Conservation (phyloP, 2,329 filamentous ascomycete genomes). For the Passalora sequoiae region DNA sequence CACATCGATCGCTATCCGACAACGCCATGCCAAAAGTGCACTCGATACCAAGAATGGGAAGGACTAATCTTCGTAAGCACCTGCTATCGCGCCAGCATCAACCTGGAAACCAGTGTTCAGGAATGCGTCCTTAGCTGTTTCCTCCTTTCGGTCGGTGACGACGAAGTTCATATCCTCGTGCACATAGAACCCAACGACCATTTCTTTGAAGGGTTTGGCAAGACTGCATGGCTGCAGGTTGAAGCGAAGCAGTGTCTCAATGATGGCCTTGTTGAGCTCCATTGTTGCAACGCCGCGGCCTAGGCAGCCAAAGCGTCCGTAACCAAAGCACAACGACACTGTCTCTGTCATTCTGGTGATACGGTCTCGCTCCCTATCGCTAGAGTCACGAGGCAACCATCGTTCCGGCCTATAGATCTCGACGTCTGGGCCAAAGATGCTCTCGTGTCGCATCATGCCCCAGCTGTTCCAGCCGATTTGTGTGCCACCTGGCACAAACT, state of each 20-base stretch:
- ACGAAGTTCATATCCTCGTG: slow-evolving; percentile 38
- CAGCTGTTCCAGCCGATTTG: slow-evolving; percentile 38
- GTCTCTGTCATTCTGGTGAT: slow-evolving; percentile 35
- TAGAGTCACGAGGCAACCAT: slow-evolving; percentile 31
- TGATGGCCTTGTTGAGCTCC: slow-evolving; percentile 38
- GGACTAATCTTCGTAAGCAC: slow-evolving; percentile 16
- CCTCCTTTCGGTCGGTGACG: slow-evolving; percentile 28
- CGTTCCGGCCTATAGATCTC: slow-evolving; percentile 38
- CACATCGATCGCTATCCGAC: too few relatives aligned
- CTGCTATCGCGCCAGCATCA: slow-evolving; percentile 20
- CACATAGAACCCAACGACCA: slow-evolving; percentile 36
- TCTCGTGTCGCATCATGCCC: slow-evolving; percentile 35
- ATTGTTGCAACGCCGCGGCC: slow-evolving; percentile 36
- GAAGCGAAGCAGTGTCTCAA: slow-evolving; percentile 36
- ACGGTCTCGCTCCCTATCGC: slow-evolving; percentile 27
- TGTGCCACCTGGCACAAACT: slow-evolving; percentile 35
- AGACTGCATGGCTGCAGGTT: slow-evolving; percentile 36
- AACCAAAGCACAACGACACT: slow-evolving; percentile 34
- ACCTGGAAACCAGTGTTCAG: slow-evolving; percentile 1
- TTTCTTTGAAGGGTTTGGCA: slow-evolving; percentile 35
- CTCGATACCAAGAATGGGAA: too few relatives aligned
- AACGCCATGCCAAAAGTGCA: too few relatives aligned
- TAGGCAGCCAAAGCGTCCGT: slow-evolving; percentile 36
- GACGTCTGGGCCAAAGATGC: slow-evolving; percentile 36
- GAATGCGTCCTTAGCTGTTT: not conserved